A percentile compares a stretch with the other conserved stretches of the same genome.
phyloP scores from a whole-genome alignment of 1,284 basidiomycete species.

The Schizophyllum amplum region DNA sequence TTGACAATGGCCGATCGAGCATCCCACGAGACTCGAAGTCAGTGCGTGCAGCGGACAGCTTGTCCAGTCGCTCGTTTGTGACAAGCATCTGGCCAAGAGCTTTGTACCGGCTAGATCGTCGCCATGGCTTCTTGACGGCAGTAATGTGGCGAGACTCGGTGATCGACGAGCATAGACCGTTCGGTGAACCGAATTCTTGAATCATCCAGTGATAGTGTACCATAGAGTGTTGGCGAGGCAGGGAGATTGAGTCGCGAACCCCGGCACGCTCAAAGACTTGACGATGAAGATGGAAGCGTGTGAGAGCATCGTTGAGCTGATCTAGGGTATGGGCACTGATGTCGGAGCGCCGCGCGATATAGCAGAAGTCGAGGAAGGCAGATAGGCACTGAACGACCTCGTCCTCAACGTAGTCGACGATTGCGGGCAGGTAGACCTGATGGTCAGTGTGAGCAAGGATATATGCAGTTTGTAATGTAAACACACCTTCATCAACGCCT shows the following conservation, averaged over 20 bases:
- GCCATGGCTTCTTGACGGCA: conserved; percentile 21
- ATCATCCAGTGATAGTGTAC: conserved; percentile 12
- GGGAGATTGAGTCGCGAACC: conserved; percentile 15
- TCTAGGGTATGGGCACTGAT: conserved; percentile 10
- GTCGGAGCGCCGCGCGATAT: conserved; percentile 19
- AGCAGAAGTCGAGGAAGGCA: conserved; percentile 25
- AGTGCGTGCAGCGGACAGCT: conserved; percentile 14
- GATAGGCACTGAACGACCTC: conserved; percentile 17
- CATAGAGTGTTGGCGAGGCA: conserved; percentile 21
- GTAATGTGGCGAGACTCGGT: conserved; percentile 15
- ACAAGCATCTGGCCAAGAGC: conserved; percentile 19
- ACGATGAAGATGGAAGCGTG: conserved; percentile 16
- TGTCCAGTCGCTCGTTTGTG: conserved; percentile 16
- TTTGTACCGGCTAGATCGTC: conserved; percentile 15
- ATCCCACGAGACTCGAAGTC: conserved; percentile 15
- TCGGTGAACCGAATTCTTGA: conserved; percentile 13
- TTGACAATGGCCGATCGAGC: conserved; percentile 5
- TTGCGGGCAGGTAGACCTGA: conserved; percentile 23
- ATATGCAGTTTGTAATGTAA: background rate
- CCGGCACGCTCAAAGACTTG: conserved; percentile 17
- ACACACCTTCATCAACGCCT: conserved; percentile 24
- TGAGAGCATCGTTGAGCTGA: conserved; percentile 12
- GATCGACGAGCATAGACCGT: conserved; percentile 13
- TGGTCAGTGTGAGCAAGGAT: background rate
- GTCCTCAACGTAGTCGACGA: conserved; percentile 17